A percentile compares a stretch with the other conserved stretches of the same genome.
Conservation (phyloP, 495 filamentous ascomycete species). For the Massariosphaeria phaeospora region DNA sequence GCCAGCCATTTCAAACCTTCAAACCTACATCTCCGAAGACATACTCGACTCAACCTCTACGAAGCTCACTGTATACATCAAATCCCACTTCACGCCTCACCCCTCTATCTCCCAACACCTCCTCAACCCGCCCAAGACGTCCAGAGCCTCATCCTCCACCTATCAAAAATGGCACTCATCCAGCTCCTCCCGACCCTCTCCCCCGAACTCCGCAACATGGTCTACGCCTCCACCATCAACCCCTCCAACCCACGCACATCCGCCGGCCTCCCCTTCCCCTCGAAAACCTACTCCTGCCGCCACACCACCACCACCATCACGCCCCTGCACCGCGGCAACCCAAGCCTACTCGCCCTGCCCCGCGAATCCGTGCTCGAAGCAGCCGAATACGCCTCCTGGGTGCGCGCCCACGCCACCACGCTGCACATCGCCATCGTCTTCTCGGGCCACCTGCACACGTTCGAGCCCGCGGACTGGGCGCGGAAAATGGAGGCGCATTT, state of each 20-base stretch:
- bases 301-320: neutral
- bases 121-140: neutral
- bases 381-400: neutral
- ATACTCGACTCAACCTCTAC: neutral
- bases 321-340: constrained; percentile 1
- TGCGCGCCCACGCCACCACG: neutral
- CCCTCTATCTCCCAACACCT: neutral
- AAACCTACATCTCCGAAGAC: neutral
- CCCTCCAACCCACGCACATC: neutral
- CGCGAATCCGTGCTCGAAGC: constrained; percentile 1
- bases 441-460: neutral
- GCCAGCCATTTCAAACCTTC: neutral
- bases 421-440: constrained; percentile 4
- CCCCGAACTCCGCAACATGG: constrained; percentile 15
- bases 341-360: constrained; percentile 1
- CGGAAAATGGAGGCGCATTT: neutral
- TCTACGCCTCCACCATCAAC: neutral
- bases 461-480: neutral
- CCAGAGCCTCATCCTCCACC: neutral
- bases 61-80: neutral
- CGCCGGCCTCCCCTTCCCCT: neutral
- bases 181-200: constrained; percentile 13
- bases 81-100: neutral
- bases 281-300: neutral
- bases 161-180: neutral